Conservation (phyloP, 257 asterid species). For the Salvia rosmarinus region DNA sequence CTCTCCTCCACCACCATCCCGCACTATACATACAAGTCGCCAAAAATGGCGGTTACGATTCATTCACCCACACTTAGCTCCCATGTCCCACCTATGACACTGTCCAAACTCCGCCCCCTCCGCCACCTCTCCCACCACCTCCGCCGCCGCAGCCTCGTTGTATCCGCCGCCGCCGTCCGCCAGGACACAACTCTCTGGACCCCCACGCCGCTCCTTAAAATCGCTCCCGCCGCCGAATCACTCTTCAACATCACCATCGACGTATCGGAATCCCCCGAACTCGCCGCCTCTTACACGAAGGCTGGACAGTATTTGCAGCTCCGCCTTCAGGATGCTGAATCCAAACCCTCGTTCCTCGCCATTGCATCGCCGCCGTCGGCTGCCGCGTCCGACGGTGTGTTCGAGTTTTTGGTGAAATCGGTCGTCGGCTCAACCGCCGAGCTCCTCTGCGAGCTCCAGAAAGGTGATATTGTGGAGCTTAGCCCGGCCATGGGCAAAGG, state of each 20-base stretch:
- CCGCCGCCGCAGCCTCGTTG: slow-evolving; percentile 45
- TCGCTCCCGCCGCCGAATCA: slow-evolving; percentile 75
- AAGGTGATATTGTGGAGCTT: slow-evolving; percentile 82
- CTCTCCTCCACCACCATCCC: too few relatives aligned
- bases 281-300: slow-evolving; percentile 61
- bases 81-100: slow-evolving; percentile 61
- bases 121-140: slow-evolving; percentile 49
- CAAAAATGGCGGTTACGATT: too few relatives aligned
- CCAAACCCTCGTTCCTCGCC: slow-evolving; percentile 65
- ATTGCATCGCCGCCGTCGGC: slow-evolving; percentile 81
- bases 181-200: slow-evolving; percentile 59
- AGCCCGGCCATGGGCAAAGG: slow-evolving; percentile 80
- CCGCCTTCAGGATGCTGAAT: slow-evolving; percentile 54
- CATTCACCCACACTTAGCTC: too few relatives aligned
- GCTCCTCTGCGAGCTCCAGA: slow-evolving; percentile 64
- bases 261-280: slow-evolving; percentile 77
- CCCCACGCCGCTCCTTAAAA: slow-evolving; percentile 52
- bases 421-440: slow-evolving; percentile 84
- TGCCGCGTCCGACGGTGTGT: slow-evolving; percentile 63
- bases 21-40: too few relatives aligned
- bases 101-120: slow-evolving; percentile 47
- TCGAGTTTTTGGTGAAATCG: slow-evolving; percentile 75
- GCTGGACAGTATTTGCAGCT: slow-evolving; percentile 88
- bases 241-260: slow-evolving; percentile 66
- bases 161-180: slow-evolving; percentile 60